Percentiles rank a stretch among this genome's conserved stretches.
Evolutionary conservation across 2,329 filamentous ascomycete species (phyloP).

Genomic region (Aureobasidium vineae): DNA sequence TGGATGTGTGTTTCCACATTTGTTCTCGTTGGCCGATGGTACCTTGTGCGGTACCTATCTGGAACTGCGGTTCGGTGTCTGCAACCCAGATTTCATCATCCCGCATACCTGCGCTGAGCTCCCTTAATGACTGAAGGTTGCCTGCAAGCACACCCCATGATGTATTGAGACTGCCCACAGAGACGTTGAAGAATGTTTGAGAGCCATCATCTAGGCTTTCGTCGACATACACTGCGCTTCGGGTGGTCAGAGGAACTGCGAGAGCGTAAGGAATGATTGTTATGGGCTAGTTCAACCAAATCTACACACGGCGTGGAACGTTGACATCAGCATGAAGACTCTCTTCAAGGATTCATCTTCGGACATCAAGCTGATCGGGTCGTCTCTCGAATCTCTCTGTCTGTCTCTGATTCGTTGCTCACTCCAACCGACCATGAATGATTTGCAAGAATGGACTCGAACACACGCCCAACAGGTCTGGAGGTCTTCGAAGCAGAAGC

Average conservation of each 20-base stretch:
- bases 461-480: no score
- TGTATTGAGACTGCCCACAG: slow-evolving; percentile 12
- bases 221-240: neutral
- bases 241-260: neutral
- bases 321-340: no score
- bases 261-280: slow-evolving; percentile 14
- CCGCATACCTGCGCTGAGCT: neutral
- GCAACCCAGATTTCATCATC: slow-evolving; percentile 3
- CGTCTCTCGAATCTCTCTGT: no score
- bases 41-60: neutral
- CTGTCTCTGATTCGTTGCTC: no score
- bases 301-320: no score
- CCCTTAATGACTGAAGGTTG: neutral
- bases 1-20: neutral
- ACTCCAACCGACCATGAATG: no score
- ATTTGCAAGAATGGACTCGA: no score
- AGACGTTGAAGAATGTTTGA: slow-evolving; percentile 12
- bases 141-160: slow-evolving; percentile 4
- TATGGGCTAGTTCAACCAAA: no score
- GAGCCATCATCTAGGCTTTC: neutral
- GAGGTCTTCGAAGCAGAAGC: no score
- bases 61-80: slow-evolving; percentile 7
- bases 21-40: neutral
- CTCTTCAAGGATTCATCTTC: no score
- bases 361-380: no score